Conservation (phyloP, 805 yeast genomes). For the Saccharomyces paradoxus region DNA sequence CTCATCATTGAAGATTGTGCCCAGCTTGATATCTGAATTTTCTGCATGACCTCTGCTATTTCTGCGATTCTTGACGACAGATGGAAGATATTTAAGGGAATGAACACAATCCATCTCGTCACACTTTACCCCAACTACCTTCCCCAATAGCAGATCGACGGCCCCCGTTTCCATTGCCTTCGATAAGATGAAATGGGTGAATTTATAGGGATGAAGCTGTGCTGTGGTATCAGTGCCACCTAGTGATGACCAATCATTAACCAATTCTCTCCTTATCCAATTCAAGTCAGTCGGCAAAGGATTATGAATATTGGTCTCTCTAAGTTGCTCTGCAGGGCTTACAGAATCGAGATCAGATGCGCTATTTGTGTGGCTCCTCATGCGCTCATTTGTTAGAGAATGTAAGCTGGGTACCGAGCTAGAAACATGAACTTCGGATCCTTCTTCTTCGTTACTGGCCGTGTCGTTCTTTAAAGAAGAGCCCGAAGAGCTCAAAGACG, state of each 20-base stretch:
- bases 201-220: conserved; percentile 91
- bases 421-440: conserved; percentile 9
- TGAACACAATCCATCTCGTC: conserved; percentile 58
- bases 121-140: conserved; percentile 60
- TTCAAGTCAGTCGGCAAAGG: conserved; percentile 55
- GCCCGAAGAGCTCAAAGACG: conserved; percentile 1
- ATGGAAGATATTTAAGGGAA: conserved; percentile 57
- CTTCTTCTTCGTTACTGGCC: conserved; percentile 1
- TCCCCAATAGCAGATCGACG: conserved; percentile 79
- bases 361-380: neutral
- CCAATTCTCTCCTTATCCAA: conserved; percentile 64
- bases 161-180: conserved; percentile 77
- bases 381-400: neutral
- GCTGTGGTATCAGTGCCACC: conserved; percentile 89
- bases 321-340: neutral
- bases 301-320: neutral
- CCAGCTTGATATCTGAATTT: neutral
- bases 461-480: neutral
- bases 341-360: neutral
- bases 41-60: conserved; percentile 1
- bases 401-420: conserved; percentile 15
- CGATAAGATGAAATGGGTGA: conserved; percentile 73
- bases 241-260: conserved; percentile 65
- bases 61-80: conserved; percentile 10
- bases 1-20: neutral